Evolutionary conservation across 108 stramenopile genomes (phyloP).

Genomic region (Nitzschia sp.): DNA sequence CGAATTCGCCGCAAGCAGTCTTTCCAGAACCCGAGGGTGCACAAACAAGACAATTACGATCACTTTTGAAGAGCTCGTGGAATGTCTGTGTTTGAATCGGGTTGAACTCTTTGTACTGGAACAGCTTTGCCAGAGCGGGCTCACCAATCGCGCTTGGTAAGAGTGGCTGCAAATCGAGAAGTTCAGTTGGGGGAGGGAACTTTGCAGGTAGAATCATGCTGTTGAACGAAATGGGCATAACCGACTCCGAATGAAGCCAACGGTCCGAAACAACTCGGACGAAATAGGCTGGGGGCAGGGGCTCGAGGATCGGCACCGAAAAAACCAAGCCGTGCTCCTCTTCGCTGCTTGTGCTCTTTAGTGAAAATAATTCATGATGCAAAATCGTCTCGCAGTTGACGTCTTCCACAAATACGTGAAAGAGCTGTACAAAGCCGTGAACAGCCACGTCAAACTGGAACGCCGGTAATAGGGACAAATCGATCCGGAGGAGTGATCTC

Average conservation of each 20-base stretch:
- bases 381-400: constrained; percentile 94
- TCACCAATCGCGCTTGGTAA: constrained; percentile 83
- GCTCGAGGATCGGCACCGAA: constrained; percentile 94
- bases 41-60: constrained; percentile 91
- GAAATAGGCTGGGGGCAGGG: constrained; percentile 97
- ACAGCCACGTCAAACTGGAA: constrained; percentile 92
- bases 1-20: constrained; percentile 90
- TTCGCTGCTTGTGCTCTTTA: constrained; percentile 73
- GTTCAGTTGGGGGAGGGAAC: constrained; percentile 94
- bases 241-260: constrained; percentile 93
- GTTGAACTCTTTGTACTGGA: constrained; percentile 87
- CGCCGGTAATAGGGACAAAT: constrained; percentile 89
- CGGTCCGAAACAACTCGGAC: constrained; percentile 93
- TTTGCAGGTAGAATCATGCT: constrained; percentile 96
- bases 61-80: constrained; percentile 91
- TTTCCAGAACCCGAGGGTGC: constrained; percentile 96
- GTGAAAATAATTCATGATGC: constrained; percentile 91
- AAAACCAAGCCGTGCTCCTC: constrained; percentile 92
- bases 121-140: constrained; percentile 68
- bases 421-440: constrained; percentile 91
- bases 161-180: constrained; percentile 96
- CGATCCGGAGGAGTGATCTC: constrained; percentile 92
- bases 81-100: constrained; percentile 98
- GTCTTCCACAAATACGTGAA: constrained; percentile 96
- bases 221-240: constrained; percentile 94